A percentile compares a stretch with the other conserved stretches of the same genome.
These are phyloP conservation scores for Pseudotsuga menziesii DNA, from an alignment of 75 land plant species.

Conservation along the genomic window DNA sequence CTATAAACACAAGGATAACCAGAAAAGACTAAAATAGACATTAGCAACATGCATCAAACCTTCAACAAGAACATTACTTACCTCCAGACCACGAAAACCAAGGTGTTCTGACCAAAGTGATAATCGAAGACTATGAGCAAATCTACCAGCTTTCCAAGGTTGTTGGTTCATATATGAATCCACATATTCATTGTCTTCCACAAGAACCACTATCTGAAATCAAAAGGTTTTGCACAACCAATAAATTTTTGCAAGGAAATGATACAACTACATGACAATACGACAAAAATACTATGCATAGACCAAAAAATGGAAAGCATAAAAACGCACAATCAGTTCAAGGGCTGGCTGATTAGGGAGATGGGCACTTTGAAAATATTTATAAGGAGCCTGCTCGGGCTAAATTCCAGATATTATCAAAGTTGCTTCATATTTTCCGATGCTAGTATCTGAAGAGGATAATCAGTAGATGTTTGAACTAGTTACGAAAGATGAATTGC, in stretches of 20 bases:
- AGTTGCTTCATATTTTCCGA: no score
- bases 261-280: neutral
- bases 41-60: no score
- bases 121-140: slow-evolving; percentile 71
- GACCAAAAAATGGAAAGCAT: neutral
- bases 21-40: neutral
- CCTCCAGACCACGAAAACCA: slow-evolving; percentile 70
- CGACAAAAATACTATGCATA: neutral
- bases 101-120: slow-evolving; percentile 97
- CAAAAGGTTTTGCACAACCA: no score
- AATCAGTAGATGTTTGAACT: no score
- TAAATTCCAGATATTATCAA: no score
- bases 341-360: no score
- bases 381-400: no score
- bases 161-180: slow-evolving; percentile 77
- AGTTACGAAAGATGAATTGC: no score
- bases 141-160: slow-evolving; percentile 93
- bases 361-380: no score
- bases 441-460: no score
- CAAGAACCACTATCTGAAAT: slow-evolving; percentile 73
- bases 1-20: neutral
- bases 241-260: no score
- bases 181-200: slow-evolving; percentile 86
- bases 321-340: no score
- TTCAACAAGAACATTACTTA: slow-evolving; percentile 10